Evolutionary conservation across 225 moss, liverwort and hornwort genomes (phyloP).

Genomic region (Straminergon stramineum): DNA sequence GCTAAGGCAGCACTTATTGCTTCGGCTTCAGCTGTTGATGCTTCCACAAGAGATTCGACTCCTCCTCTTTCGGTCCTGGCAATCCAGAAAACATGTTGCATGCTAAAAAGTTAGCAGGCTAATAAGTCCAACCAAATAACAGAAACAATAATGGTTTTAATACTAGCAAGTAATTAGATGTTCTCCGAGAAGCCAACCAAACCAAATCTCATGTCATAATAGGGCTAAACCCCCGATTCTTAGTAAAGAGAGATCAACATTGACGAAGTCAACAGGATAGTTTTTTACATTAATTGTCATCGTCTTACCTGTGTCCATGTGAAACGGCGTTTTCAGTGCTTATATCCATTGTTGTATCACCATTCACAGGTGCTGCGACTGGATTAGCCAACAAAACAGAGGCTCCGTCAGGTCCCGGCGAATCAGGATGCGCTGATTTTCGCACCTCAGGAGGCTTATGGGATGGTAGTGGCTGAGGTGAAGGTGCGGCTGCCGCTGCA

Average conservation of each 20-base stretch:
- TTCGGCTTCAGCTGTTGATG: conserved; percentile 63
- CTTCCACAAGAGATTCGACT: conserved; percentile 61
- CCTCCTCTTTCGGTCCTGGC: conserved; percentile 50
- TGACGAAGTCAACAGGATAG: not conserved
- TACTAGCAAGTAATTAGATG: not conserved
- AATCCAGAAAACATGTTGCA: not conserved
- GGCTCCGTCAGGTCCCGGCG: conserved; percentile 32
- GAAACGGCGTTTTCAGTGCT: conserved; percentile 75
- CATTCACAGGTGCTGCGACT: conserved; percentile 73
- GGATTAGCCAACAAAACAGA: conserved; percentile 85
- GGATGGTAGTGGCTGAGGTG: conserved; percentile 10
- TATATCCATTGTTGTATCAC: conserved; percentile 86
- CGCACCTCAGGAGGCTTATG: conserved; percentile 20
- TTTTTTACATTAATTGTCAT: not conserved
- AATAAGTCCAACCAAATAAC: not conserved
- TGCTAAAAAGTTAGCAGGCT: not conserved
- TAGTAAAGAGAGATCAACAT: not conserved
- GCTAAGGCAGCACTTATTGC: conserved; percentile 63
- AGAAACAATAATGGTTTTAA: not conserved
- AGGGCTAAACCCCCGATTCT: not conserved
- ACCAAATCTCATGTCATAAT: not conserved
- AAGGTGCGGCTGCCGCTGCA: conserved; percentile 26
- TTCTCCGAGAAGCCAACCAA: not conserved
- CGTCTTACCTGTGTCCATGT: conserved; percentile 59
- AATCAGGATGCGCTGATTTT: conserved; percentile 32